Evolutionary conservation across 2,329 filamentous ascomycete species (phyloP).

Genomic region (Macrophomina pseudophaseolina): DNA sequence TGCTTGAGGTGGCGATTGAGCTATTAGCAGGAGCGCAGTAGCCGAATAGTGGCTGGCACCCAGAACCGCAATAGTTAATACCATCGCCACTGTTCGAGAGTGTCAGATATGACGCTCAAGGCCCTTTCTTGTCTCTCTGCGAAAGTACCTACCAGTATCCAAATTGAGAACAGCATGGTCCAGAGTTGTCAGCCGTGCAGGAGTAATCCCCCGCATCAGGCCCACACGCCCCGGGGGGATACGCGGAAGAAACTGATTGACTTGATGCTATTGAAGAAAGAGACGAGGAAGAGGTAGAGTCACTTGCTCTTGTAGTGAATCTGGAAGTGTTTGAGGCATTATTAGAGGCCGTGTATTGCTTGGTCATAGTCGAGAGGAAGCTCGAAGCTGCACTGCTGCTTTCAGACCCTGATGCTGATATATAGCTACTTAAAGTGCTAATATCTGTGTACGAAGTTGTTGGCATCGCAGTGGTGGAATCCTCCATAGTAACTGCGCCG

Average conservation of each 20-base stretch:
- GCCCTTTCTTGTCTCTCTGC: neutral
- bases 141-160: neutral
- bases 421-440: too few species aligned
- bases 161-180: constrained; percentile 15
- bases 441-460: too few species aligned
- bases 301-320: neutral
- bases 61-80: constrained; percentile 43
- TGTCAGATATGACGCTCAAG: neutral
- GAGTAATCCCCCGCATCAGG: neutral
- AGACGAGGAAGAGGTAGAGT: neutral
- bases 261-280: neutral
- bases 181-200: constrained; percentile 1
- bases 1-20: neutral
- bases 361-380: too few species aligned
- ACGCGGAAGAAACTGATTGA: neutral
- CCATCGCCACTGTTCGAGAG: neutral
- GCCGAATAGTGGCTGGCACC: constrained; percentile 47
- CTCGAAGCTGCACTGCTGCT: too few species aligned
- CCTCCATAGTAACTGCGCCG: too few species aligned
- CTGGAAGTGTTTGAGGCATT: neutral
- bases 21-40: constrained; percentile 33
- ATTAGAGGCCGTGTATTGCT: too few species aligned
- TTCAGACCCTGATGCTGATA: too few species aligned
- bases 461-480: too few species aligned
- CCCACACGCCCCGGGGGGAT: neutral